A percentile compares a stretch with the other conserved stretches of the same genome.
phyloP scores from a whole-genome alignment of 108 stramenopile species.

The Chaetoceros muelleri region DNA sequence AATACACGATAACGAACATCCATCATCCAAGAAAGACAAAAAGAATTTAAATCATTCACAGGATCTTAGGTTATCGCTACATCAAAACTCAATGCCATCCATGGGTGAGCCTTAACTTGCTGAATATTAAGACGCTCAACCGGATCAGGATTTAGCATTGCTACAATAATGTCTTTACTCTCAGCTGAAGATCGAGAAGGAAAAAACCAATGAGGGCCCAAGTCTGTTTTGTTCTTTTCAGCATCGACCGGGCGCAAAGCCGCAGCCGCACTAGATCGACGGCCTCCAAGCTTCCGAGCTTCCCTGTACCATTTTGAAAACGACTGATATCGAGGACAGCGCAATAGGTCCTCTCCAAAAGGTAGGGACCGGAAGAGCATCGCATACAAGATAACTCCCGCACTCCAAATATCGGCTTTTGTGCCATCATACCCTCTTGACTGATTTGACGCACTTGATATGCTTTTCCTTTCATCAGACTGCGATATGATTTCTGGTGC shows the following conservation, averaged over 20 bases:
- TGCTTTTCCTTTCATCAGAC: conserved; percentile 21
- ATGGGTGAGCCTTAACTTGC: conserved; percentile 64
- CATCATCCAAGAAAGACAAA: background rate
- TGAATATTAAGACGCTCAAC: conserved; percentile 53
- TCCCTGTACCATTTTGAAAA: conserved; percentile 80
- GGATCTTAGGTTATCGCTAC: background rate
- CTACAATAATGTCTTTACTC: conserved; percentile 72
- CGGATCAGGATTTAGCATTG: conserved; percentile 80
- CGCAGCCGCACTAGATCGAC: conserved; percentile 41
- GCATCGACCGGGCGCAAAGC: conserved; percentile 34
- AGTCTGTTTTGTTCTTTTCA: conserved; percentile 26
- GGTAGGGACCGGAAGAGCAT: conserved; percentile 84
- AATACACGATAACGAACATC: background rate
- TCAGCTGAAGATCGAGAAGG: conserved; percentile 43
- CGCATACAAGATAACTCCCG: conserved; percentile 88
- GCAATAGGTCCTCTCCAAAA: conserved; percentile 78
- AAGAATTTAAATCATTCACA: background rate
- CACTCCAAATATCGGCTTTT: conserved; percentile 90
- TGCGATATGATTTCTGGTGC: conserved; percentile 88
- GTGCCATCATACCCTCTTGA: conserved; percentile 72
- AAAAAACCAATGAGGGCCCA: conserved; percentile 83
- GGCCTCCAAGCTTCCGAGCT: conserved; percentile 35
- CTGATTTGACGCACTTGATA: background rate
- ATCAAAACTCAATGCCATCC: conserved; percentile 20
- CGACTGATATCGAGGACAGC: conserved; percentile 81